Base-by-base conservation (phyloP, 23 red algal genomes). In the Gracilaria gracilis region DNA sequence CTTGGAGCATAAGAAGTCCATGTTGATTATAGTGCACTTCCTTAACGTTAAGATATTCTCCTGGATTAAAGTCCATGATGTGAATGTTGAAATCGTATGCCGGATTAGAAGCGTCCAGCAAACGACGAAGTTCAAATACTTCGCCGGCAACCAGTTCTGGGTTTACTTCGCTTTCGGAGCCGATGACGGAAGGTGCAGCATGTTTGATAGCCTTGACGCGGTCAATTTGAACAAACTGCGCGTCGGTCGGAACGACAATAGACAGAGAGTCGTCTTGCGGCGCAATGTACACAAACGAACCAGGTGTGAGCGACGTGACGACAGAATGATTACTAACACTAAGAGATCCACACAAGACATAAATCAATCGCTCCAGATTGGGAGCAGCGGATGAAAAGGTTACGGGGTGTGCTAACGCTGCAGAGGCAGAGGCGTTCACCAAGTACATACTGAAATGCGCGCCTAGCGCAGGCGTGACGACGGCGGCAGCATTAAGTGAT, bases 11-110 rank as follows among this genome's bases (percentile, higher is more conserved):
- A 37, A 95, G 49, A 58, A 95, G 81, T 31, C 93, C 93, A 57
- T 95, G 93, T 58, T 89, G 83, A 54, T 95, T 95, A 35, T 95
- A 95, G 49, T 95, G 93, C 34, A 95, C 77, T 33, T 95, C 93
- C 44, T 88, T 88, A 37, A 90, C 93, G 66, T 65, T 73, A 40
- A 95, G 80, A 37, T 83, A 90, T 37, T 88, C 72, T 64, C 93
- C 93, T 1, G 93, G 93, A 13, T 62, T 32, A 90, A 90, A 95
- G 27, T 95, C 93, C 93, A 95, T 95, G 59, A 95, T 75, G 72
- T 90, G 84, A 37, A 95, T 90, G 77, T 95, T 95, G 69, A 95
- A 95, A 58, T 95, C 93, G 62, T 91, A 95, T 0, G 24, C 31
- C 39, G 46, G 59, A 48, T 86, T 69, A 24, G 11, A 31, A 28